Conservation (phyloP, 768 basidiomycete species). For the Tubosaeta brunneosetosa region DNA sequence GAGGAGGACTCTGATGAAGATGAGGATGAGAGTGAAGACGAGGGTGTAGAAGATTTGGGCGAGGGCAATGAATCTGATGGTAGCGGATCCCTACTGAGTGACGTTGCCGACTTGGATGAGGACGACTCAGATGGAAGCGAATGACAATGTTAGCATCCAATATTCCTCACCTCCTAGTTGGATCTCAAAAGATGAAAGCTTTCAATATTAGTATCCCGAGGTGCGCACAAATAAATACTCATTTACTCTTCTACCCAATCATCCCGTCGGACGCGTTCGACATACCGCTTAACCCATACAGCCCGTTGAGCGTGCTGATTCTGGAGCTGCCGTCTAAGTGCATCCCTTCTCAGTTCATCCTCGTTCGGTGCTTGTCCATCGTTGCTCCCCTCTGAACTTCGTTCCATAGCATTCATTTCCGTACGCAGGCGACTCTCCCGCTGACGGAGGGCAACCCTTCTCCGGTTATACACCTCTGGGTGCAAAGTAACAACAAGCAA, state of each 20-base stretch:
- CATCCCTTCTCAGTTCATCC: constrained; percentile 26
- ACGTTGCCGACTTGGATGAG: constrained; percentile 60
- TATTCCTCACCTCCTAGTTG: not conserved
- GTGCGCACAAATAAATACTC: constrained; percentile 3
- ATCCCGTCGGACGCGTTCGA: constrained; percentile 55
- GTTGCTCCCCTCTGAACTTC: constrained; percentile 25
- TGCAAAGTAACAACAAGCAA: constrained; percentile 60
- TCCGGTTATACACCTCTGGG: constrained; percentile 70
- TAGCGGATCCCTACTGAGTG: constrained; percentile 39
- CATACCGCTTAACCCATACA: constrained; percentile 59
- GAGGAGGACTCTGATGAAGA: constrained; percentile 32
- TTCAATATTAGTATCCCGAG: constrained; percentile 1
- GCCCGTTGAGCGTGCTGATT: constrained; percentile 50
- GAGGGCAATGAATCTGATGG: constrained; percentile 40
- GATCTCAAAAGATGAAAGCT: constrained; percentile 1
- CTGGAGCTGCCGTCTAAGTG: constrained; percentile 40
- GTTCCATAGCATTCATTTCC: constrained; percentile 47
- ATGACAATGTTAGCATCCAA: constrained; percentile 9
- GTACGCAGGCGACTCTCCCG: constrained; percentile 66
- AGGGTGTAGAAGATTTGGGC: constrained; percentile 37
- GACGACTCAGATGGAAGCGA: constrained; percentile 52
- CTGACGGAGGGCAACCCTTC: constrained; percentile 51
- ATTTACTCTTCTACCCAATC: constrained; percentile 65
- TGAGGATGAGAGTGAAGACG: constrained; percentile 38
- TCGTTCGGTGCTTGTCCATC: constrained; percentile 30